Evolutionary conservation across 2,329 filamentous ascomycete genomes (phyloP).

Genomic region (Fusarium luffae): DNA sequence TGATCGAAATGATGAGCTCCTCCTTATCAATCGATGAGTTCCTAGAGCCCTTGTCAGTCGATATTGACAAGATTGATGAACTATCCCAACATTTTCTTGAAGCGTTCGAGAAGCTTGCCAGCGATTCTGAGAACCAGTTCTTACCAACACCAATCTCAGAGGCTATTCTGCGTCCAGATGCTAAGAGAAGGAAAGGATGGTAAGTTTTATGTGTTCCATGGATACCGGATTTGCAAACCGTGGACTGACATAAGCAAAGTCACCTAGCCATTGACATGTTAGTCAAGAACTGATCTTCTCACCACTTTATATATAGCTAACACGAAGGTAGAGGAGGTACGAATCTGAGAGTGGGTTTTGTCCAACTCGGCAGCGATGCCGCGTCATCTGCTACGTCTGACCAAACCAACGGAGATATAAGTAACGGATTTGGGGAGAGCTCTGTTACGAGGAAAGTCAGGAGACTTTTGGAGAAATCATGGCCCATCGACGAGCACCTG

Average conservation of each 20-base stretch:
- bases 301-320: constrained; percentile 11
- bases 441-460: constrained; percentile 56
- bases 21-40: constrained; percentile 55
- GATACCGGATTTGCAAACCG: neutral
- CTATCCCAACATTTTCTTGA: constrained; percentile 61
- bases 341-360: constrained; percentile 75
- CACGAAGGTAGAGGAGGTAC: constrained; percentile 71
- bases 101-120: constrained; percentile 63
- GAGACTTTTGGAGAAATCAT: constrained; percentile 74
- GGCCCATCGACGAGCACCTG: constrained; percentile 78
- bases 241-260: constrained; percentile 51
- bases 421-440: constrained; percentile 27
- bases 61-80: constrained; percentile 57
- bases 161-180: constrained; percentile 63
- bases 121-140: constrained; percentile 66
- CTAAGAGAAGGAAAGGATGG: constrained; percentile 58
- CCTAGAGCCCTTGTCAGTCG: constrained; percentile 62
- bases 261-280: constrained; percentile 75
- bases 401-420: constrained; percentile 12
- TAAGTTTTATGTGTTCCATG: constrained; percentile 50
- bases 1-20: constrained; percentile 23
- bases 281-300: constrained; percentile 45
- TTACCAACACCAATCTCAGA: constrained; percentile 71
- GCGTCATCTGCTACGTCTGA: constrained; percentile 7
- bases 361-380: constrained; percentile 65